Base-by-base conservation (phyloP, 2,329 filamentous ascomycete genomes). In the Neocatenulostroma microsporum region DNA sequence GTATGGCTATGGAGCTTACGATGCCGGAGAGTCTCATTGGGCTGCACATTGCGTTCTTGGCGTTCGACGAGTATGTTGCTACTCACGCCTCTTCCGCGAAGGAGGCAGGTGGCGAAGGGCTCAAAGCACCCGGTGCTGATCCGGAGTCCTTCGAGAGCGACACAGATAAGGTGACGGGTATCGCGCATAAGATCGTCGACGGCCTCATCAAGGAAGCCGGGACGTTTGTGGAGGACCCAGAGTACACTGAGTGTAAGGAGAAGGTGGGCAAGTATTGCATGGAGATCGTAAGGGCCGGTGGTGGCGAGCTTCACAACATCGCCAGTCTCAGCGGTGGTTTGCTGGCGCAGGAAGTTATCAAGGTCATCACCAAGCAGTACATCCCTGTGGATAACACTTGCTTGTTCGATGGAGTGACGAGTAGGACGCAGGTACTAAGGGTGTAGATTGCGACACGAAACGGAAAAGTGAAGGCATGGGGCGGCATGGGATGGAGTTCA, bases 281-380 rank as follows among this genome's bases (percentile, higher is more conserved):
- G 25, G 69, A 73, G 43, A 51, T 73, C 54, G 76, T 80, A 23
- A 78, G 93, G 41, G 83, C 85, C 23, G 79, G 77, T 31, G 84
- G 85, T 19, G 84, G 79, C 36, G 93, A 98, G 61, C 67, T 98
- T 41, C 91, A 98, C 66, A 96, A 95, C 57, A 84, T 93, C 38
- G 83, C 88, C 21, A 81, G 88, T 18, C 66, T 94, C 37, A 82
- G 80, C 1, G 93, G 91, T 20, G 93, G 91, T 3, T 82, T 98
- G 68, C 82, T 93, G 31, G 86, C 89, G n/a, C 93, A 98, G 62
- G 91, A 98, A 65, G 77, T 89, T 45, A 93, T 98, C 65, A 98
- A 98, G 58, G 73, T 78, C 60, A 76, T 89, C 29, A 81, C 77
- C n/a, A 69, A 72, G 51, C 77, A 81, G 59, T 81, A 80, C 53